Evolutionary conservation across 352 stramenopile species (phyloP).

Genomic region (Globisporangium nagaii): DNA sequence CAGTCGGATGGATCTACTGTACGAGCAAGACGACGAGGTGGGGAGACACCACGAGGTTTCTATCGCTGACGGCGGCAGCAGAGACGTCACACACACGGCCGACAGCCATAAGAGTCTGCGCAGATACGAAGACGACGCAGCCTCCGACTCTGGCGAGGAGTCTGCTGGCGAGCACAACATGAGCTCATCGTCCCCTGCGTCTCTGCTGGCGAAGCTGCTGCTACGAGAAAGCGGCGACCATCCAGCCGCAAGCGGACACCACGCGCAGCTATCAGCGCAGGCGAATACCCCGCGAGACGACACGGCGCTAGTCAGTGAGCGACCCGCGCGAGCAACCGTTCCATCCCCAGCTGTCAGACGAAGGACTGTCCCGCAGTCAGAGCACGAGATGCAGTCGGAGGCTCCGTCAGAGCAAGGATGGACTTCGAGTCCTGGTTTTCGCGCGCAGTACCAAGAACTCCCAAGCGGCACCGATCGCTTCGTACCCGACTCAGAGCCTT

Average conservation of each 20-base stretch:
- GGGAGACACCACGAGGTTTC: constrained; percentile 1
- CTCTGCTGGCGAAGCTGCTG: not conserved
- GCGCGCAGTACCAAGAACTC: not conserved
- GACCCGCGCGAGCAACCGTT: no score
- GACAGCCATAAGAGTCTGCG: not conserved
- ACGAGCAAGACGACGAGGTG: not conserved
- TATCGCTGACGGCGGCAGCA: no score
- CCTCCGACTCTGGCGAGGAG: not conserved
- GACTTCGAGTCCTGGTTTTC: no score
- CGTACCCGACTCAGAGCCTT: not conserved
- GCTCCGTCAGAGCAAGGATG: not conserved
- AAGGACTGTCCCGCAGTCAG: not conserved
- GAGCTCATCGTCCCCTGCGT: not conserved
- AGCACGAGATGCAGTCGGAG: not conserved
- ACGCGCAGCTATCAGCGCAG: not conserved
- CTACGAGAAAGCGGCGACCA: not conserved
- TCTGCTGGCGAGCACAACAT: not conserved
- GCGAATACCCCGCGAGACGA: not conserved
- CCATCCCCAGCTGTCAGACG: not conserved
- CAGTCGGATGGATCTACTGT: constrained; percentile 20
- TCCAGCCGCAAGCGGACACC: not conserved
- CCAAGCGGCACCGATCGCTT: not conserved
- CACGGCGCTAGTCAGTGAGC: not conserved
- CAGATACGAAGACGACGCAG: not conserved
- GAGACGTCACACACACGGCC: not conserved